These are phyloP conservation scores for Yamadazyma trypodendri DNA, from an alignment of 1,139 yeast genomes.

Conservation along the genomic window DNA sequence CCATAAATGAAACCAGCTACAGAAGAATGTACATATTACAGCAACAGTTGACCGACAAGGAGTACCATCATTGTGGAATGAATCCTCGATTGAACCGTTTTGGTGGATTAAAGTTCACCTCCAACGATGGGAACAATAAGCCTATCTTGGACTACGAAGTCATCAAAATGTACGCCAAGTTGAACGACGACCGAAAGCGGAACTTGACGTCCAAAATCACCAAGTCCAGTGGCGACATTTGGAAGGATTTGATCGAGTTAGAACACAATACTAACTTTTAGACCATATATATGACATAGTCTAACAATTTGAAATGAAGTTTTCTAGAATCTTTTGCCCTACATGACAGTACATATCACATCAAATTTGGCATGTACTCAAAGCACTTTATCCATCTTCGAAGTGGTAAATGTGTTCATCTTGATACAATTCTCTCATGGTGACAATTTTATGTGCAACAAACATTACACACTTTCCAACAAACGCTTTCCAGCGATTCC, in stretches of 20 bases:
- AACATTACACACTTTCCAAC: no score
- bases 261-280: conserved; percentile 31
- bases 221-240: conserved; percentile 53
- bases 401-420: no score
- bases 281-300: conserved; percentile 1
- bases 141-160: conserved; percentile 64
- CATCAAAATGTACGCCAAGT: conserved; percentile 49
- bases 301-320: no score
- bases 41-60: conserved; percentile 81
- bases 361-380: no score
- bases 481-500: no score
- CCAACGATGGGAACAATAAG: conserved; percentile 41
- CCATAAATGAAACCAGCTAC: conserved; percentile 72
- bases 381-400: no score
- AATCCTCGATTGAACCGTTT: conserved; percentile 74
- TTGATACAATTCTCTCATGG: no score
- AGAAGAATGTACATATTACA: conserved; percentile 82
- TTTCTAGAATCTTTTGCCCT: no score
- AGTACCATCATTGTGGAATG: conserved; percentile 71
- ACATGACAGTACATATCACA: no score
- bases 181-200: conserved; percentile 58
- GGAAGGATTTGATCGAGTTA: conserved; percentile 65
- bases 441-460: no score
- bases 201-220: conserved; percentile 58
- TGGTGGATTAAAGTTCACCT: conserved; percentile 43